Conservation (phyloP, 495 filamentous ascomycete species). For the Xylaria longipes region DNA sequence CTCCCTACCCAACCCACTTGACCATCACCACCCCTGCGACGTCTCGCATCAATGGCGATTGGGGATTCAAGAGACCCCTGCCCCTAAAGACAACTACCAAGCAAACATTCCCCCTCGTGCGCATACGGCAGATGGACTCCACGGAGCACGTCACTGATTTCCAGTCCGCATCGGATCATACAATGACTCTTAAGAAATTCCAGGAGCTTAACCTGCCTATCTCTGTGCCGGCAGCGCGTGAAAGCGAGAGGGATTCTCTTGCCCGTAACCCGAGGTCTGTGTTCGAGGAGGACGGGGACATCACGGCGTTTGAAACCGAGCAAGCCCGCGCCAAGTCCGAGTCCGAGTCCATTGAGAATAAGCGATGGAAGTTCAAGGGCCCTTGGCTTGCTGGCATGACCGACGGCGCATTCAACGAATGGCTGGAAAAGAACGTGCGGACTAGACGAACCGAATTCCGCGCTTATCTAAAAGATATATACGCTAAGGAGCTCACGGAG, state of each 20-base stretch:
- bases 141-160: constrained; percentile 93
- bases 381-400: constrained; percentile 83
- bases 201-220: constrained; percentile 69
- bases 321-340: too few species aligned
- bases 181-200: constrained; percentile 82
- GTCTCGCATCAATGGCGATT: constrained; percentile 83
- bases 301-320: constrained; percentile 49
- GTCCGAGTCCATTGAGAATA: constrained; percentile 40
- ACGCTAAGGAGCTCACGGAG: constrained; percentile 56
- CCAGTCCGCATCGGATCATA: constrained; percentile 81
- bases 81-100: constrained; percentile 76
- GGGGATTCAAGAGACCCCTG: constrained; percentile 90
- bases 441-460: constrained; percentile 66
- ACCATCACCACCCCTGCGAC: constrained; percentile 79
- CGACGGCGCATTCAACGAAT: constrained; percentile 72
- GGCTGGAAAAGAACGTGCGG: constrained; percentile 67
- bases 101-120: constrained; percentile 71
- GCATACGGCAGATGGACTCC: constrained; percentile 78
- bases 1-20: constrained; percentile 80
- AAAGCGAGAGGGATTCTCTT: constrained; percentile 23
- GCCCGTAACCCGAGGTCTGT: constrained; percentile 46
- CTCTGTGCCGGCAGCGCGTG: constrained; percentile 51
- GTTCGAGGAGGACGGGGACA: constrained; percentile 64
- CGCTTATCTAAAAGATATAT: constrained; percentile 58
- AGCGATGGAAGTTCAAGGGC: constrained; percentile 76